Percentiles rank a stretch among this genome's conserved stretches.
These are phyloP conservation scores for Alternaria sp. DNA, from an alignment of 2,329 filamentous ascomycete genomes.

Conservation along the genomic window DNA sequence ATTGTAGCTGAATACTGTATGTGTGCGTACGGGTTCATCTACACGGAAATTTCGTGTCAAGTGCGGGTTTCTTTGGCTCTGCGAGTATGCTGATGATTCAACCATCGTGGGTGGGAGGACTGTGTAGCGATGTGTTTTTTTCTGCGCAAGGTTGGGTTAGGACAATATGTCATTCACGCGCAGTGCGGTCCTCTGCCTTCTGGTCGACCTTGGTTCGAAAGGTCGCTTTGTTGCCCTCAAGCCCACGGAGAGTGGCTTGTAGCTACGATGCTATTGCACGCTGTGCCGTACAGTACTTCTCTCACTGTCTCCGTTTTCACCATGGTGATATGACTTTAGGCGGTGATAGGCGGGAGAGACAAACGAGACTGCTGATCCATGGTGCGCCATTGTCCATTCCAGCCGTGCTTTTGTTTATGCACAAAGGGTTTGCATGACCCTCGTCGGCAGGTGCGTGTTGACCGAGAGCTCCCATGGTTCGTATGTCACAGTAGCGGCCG, in stretches of 20 bases:
- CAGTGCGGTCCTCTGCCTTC: neutral
- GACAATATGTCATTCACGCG: neutral
- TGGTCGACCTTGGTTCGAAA: neutral
- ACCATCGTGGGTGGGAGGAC: neutral
- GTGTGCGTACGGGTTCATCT: neutral
- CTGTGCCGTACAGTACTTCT: neutral
- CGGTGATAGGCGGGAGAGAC: slow-evolving; percentile 1
- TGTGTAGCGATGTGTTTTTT: neutral
- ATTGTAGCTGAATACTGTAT: neutral
- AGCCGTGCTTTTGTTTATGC: neutral
- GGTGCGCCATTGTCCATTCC: neutral
- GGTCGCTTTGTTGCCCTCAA: neutral
- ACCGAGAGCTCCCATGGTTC: slow-evolving; percentile 6
- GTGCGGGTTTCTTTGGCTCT: neutral
- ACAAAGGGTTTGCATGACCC: slow-evolving; percentile 9
- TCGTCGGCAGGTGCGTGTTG: neutral
- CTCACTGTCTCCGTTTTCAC: neutral
- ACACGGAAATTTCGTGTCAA: neutral
- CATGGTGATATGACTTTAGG: slow-evolving; percentile 8
- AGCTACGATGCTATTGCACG: neutral
- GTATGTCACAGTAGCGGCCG: neutral
- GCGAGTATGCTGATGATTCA: neutral
- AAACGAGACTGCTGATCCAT: slow-evolving; percentile 2
- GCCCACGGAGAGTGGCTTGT: neutral
- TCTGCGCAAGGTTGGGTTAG: neutral